Evolutionary conservation across 2,329 filamentous ascomycete species (phyloP).

Genomic region (Pseudofabraea citricarpa): DNA sequence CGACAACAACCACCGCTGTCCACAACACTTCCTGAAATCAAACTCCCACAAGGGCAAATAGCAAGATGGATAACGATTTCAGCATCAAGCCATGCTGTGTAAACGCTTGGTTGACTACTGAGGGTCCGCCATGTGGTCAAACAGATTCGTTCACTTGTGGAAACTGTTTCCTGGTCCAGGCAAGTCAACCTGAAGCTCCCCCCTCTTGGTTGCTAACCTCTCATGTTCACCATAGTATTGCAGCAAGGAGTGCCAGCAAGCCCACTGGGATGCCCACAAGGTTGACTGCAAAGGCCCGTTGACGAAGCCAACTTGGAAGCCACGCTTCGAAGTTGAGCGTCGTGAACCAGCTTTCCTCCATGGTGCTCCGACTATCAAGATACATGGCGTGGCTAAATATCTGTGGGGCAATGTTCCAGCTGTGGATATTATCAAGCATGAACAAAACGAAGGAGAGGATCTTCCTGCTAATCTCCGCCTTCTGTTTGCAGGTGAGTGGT

Average conservation of each 20-base stretch:
- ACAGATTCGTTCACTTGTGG: too few species aligned
- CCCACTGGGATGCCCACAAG: slow-evolving; percentile 9
- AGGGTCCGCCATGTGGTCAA: too few species aligned
- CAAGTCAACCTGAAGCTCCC: neutral
- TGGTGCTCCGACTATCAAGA: neutral
- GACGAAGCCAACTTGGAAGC: slow-evolving; percentile 9
- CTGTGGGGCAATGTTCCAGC: slow-evolving; percentile 39
- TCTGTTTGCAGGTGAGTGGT: slow-evolving; percentile 28
- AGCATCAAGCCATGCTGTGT: too few species aligned
- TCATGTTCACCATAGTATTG: slow-evolving; percentile 5
- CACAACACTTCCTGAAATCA: too few species aligned
- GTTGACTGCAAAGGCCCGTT: slow-evolving; percentile 9
- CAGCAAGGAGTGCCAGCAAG: slow-evolving; percentile 5
- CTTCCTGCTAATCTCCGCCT: slow-evolving; percentile 24
- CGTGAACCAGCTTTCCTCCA: slow-evolving; percentile 6
- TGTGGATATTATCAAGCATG: slow-evolving; percentile 31
- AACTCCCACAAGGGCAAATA: too few species aligned
- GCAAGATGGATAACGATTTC: too few species aligned
- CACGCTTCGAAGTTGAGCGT: slow-evolving; percentile 5
- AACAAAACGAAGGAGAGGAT: slow-evolving; percentile 24
- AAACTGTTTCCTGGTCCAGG: neutral
- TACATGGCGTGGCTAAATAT: slow-evolving; percentile 21
- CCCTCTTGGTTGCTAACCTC: neutral
- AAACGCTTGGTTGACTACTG: too few species aligned
- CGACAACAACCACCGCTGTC: too few species aligned